Percentiles rank a stretch among this genome's conserved stretches.
Conservation (phyloP, 2,329 filamentous ascomycete genomes). For the Leptosphaerulina australis region DNA sequence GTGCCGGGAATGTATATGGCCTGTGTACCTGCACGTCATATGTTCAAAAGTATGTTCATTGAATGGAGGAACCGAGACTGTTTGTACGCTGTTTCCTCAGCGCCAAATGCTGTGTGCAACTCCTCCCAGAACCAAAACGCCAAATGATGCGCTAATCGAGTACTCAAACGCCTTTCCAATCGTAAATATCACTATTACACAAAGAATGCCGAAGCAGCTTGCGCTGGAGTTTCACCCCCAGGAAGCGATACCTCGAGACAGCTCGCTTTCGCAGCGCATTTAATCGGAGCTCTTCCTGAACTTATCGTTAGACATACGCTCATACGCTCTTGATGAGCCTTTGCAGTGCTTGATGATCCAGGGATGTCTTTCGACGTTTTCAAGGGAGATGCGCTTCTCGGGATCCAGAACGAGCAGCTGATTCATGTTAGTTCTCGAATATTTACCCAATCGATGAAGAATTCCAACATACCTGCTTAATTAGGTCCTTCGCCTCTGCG, state of each 20-base stretch:
- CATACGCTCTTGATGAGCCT: conserved; percentile 38
- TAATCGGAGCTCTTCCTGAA: conserved; percentile 35
- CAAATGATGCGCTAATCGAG: conserved; percentile 6
- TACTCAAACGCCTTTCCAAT: not conserved
- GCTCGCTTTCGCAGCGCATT: not conserved
- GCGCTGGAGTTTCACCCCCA: not conserved
- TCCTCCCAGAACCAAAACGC: not conserved
- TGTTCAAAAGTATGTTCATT: not conserved
- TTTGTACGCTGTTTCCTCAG: not conserved
- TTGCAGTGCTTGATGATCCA: conserved; percentile 98
- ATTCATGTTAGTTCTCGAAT: conserved; percentile 13
- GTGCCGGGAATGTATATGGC: no score
- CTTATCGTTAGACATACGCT: conserved; percentile 39
- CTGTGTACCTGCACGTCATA: no score
- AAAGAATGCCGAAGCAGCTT: not conserved
- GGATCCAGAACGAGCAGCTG: conserved; percentile 83
- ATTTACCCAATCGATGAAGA: not conserved
- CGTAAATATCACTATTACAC: conserved; percentile 7
- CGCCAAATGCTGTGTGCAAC: not conserved
- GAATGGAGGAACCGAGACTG: not conserved
- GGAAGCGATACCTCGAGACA: not conserved
- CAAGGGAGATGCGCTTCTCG: conserved; percentile 87
- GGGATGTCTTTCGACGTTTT: conserved; percentile 86
- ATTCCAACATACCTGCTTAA: conserved; percentile 75
- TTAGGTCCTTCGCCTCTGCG: conserved; percentile 86